Base-by-base conservation (phyloP, 345 rosid genomes). In the Raphanus sativus region DNA sequence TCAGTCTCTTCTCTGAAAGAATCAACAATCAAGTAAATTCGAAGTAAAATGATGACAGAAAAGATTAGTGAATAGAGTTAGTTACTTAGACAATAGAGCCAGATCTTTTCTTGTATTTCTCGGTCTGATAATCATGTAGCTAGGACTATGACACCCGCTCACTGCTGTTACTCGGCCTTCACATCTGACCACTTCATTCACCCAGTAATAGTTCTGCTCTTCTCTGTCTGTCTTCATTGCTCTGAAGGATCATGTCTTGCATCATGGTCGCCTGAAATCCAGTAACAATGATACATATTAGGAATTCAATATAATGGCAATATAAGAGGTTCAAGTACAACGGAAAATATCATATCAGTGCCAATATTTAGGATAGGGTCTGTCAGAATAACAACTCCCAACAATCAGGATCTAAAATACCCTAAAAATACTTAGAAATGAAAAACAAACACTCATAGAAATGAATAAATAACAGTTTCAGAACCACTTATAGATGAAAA, bases 131-230 rank as follows among this genome's bases (percentile, higher is more conserved):
- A 83, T 74, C 86, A 84, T 66, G 83, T 81, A 74, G 82, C 82
- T 77, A 77, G 93, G 88, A 66, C 87, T 83, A 78, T 68, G 33
- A 79, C 89, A 90, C 71, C 68, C 65, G 30, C 77, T 70, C 45
- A 32, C 75, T 73, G 26, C 50, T 26, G 86, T 84, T 79, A 84
- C 88, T 86, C 97, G 87, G 25, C 94, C 94, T 83, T 95, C 98
- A 70, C 89, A 85, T 85, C 97, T 86, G 67, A 95, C 89, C 38
- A 95, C 98, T 87, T 91, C 99, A 81, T 92, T 90, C 33, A 95
- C 92, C 99, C 99, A 95, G 81, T 90, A 88, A 82, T 83, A 90
- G 69, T 86, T 93, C 21, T 83, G 74, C 74, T 86, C 97, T 45
- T 75, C 90, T 78, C 95, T 86, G 73, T 78, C 95, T 86, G 73